A percentile compares a stretch with the other conserved stretches of the same genome.
These are phyloP conservation scores for Cadophora sp. DNA, from an alignment of 2,329 filamentous ascomycete species.

Conservation along the genomic window DNA sequence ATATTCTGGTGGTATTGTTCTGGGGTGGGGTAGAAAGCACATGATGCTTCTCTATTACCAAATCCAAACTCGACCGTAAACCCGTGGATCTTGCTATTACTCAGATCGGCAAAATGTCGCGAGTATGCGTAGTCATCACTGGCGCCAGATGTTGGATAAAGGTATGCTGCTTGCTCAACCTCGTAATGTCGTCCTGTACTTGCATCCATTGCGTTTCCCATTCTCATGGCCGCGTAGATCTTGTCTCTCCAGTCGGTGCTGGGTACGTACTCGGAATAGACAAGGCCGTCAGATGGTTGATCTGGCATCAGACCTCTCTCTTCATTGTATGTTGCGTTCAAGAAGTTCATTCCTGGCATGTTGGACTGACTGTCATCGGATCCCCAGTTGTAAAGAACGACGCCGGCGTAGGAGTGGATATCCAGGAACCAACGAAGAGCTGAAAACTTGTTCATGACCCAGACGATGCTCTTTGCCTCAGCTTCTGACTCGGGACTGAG, in stretches of 20 bases:
- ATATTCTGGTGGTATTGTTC: slow-evolving; percentile 52
- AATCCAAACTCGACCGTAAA: slow-evolving; percentile 58
- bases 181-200: slow-evolving; percentile 48
- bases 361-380: slow-evolving; percentile 58
- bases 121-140: slow-evolving; percentile 56
- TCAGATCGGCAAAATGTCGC: slow-evolving; percentile 49
- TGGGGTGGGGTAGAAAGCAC: slow-evolving; percentile 54
- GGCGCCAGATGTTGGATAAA: slow-evolving; percentile 55
- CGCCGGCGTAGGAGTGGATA: slow-evolving; percentile 59
- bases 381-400: slow-evolving; percentile 64
- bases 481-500: slow-evolving; percentile 59
- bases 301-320: slow-evolving; percentile 55
- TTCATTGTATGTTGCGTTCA: slow-evolving; percentile 58
- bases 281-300: slow-evolving; percentile 40
- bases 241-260: slow-evolving; percentile 46
- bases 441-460: slow-evolving; percentile 55
- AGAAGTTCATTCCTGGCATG: slow-evolving; percentile 56
- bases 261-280: slow-evolving; percentile 55
- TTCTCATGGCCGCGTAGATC: slow-evolving; percentile 43
- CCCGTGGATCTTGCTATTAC: slow-evolving; percentile 49
- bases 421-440: slow-evolving; percentile 63
- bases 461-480: slow-evolving; percentile 61
- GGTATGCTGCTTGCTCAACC: slow-evolving; percentile 47
- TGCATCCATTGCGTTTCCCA: slow-evolving; percentile 50
- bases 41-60: slow-evolving; percentile 31